These are phyloP conservation scores for Phylloporus rhodoxanthus DNA, from an alignment of 768 basidiomycete genomes.

Conservation along the genomic window DNA sequence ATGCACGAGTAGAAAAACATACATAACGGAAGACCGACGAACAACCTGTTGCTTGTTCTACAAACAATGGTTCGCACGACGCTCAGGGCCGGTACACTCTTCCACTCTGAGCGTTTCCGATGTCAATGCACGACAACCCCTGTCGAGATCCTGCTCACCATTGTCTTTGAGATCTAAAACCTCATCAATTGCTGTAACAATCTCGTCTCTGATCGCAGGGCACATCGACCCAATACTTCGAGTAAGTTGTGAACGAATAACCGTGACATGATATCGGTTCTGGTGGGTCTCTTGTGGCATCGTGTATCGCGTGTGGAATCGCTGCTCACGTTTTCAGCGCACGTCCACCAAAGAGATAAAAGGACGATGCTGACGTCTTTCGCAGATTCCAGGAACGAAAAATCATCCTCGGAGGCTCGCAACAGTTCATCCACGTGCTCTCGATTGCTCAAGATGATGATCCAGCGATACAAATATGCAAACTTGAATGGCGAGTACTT, in stretches of 20 bases:
- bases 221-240: slow-evolving; percentile 35
- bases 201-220: slow-evolving; percentile 40
- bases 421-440: not conserved
- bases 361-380: not conserved
- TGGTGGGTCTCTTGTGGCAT: slow-evolving; percentile 28
- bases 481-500: not conserved
- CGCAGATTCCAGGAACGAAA: not conserved
- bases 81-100: slow-evolving; percentile 22
- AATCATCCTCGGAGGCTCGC: not conserved
- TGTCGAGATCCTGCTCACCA: not conserved
- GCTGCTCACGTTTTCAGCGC: slow-evolving; percentile 19
- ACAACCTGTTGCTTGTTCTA: slow-evolving; percentile 39
- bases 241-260: slow-evolving; percentile 28
- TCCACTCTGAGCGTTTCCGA: slow-evolving; percentile 33
- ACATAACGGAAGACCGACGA: slow-evolving; percentile 48
- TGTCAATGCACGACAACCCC: not conserved
- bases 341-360: not conserved
- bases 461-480: not conserved
- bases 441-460: not conserved
- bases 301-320: slow-evolving; percentile 33
- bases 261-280: slow-evolving; percentile 24
- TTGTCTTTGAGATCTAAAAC: slow-evolving; percentile 22
- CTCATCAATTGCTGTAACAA: slow-evolving; percentile 35
- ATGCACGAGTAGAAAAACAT: not conserved
- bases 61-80: slow-evolving; percentile 33